A percentile compares a stretch with the other conserved stretches of the same genome.
Evolutionary conservation across 768 basidiomycete species (phyloP).

Genomic region (Inosperma sp.): DNA sequence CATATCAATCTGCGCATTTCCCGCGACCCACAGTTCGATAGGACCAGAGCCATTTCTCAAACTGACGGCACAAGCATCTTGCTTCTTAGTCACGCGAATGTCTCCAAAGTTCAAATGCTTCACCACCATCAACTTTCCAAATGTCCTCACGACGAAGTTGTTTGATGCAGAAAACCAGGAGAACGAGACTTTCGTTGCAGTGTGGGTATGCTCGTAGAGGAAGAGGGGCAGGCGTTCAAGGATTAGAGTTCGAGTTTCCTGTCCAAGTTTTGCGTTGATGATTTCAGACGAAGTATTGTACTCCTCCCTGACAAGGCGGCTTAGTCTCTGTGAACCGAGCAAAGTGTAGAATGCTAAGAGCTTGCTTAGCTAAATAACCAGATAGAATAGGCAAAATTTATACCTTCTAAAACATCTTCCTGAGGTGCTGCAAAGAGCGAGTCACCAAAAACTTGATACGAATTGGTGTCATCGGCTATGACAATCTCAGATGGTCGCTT

Average conservation of each 20-base stretch:
- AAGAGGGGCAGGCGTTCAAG: slow-evolving; percentile 87
- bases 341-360: slow-evolving; percentile 62
- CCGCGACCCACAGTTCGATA: slow-evolving; percentile 75
- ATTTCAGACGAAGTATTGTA: slow-evolving; percentile 58
- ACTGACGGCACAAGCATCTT: slow-evolving; percentile 74
- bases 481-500: slow-evolving; percentile 65
- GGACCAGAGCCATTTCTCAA: slow-evolving; percentile 46
- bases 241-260: slow-evolving; percentile 56
- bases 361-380: slow-evolving; percentile 1
- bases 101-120: slow-evolving; percentile 56
- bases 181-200: slow-evolving; percentile 54
- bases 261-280: slow-evolving; percentile 41
- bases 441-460: slow-evolving; percentile 74
- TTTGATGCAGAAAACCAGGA: slow-evolving; percentile 59
- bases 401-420: slow-evolving; percentile 88
- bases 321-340: slow-evolving; percentile 74
- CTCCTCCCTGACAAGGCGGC: slow-evolving; percentile 70
- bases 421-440: slow-evolving; percentile 76
- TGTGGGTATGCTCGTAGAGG: slow-evolving; percentile 80
- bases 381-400: not conserved
- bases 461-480: slow-evolving; percentile 82
- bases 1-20: slow-evolving; percentile 76
- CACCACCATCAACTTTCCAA: slow-evolving; percentile 56
- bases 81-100: slow-evolving; percentile 44
- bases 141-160: slow-evolving; percentile 70